phyloP scores from a whole-genome alignment of 768 basidiomycete species.

The Psilocybe cubensis region DNA sequence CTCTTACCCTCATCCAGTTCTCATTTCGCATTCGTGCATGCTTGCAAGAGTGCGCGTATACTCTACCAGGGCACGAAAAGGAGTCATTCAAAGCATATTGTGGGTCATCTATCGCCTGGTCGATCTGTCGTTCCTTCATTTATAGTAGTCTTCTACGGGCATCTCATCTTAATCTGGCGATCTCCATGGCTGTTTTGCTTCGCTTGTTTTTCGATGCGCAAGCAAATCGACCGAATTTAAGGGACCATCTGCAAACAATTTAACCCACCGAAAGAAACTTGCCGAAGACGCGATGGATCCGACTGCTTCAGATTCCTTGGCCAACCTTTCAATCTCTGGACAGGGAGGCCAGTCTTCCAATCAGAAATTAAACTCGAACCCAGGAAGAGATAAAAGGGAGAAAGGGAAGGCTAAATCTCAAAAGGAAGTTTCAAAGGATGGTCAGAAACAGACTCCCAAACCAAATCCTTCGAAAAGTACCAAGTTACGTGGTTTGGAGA shows the following conservation, averaged over 20 bases:
- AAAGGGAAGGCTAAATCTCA: conserved; percentile 12
- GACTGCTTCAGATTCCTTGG: neutral
- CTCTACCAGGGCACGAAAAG: conserved; percentile 9
- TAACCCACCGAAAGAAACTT: neutral
- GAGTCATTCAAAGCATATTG: conserved; percentile 11
- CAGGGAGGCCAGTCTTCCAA: neutral
- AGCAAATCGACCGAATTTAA: conserved; percentile 15
- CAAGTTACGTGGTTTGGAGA: conserved; percentile 62
- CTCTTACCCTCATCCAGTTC: neutral
- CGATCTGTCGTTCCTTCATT: neutral
- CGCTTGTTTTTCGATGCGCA: neutral
- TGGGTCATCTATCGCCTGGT: neutral
- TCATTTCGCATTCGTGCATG: conserved; percentile 1
- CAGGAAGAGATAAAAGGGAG: conserved; percentile 6
- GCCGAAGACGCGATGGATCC: neutral
- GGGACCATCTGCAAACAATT: neutral
- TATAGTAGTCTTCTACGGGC: neutral
- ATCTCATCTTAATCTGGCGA: neutral
- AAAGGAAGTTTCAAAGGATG: neutral
- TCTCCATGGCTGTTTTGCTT: neutral
- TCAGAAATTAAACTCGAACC: neutral
- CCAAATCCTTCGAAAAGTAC: conserved; percentile 16
- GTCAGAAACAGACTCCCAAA: conserved; percentile 8
- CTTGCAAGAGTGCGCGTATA: conserved; percentile 3
- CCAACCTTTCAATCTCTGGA: neutral